Percentiles rank a stretch among this genome's conserved stretches.
Conservation (phyloP, 176 grass and related monocot species). For the Paspalum vaginatum region DNA sequence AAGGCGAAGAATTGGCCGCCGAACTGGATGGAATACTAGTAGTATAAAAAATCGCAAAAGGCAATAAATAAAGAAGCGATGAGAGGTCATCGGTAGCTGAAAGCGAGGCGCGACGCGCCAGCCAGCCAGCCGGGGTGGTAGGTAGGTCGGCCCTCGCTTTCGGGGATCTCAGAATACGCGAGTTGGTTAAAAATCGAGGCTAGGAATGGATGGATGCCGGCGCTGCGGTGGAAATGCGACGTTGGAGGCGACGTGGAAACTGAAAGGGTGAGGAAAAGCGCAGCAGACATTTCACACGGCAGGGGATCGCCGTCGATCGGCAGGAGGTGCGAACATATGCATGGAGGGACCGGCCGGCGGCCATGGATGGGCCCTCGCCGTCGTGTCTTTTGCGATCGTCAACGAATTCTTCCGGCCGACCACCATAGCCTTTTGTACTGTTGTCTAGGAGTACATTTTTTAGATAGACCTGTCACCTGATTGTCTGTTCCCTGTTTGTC, state of each 20-base stretch:
- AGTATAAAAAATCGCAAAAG: constrained; percentile 8
- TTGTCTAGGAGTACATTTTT: too few relatives aligned
- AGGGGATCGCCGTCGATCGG: neutral
- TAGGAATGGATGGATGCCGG: neutral
- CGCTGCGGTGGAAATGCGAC: neutral
- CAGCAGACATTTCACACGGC: constrained; percentile 37
- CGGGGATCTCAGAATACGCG: constrained; percentile 39
- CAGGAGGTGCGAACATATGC: too few relatives aligned
- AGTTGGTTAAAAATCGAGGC: constrained; percentile 37
- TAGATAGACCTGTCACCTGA: too few relatives aligned
- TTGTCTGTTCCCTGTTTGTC: too few relatives aligned
- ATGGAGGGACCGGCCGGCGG: neutral
- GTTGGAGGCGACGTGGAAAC: constrained; percentile 29
- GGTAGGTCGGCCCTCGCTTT: constrained; percentile 47
- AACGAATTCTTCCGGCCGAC: neutral
- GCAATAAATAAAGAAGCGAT: constrained; percentile 29
- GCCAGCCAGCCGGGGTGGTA: neutral
- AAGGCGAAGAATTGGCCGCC: neutral
- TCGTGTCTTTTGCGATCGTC: neutral
- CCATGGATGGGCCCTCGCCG: neutral
- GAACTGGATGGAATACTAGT: neutral
- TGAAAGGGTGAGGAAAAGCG: neutral
- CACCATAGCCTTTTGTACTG: neutral
- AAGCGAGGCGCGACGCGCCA: neutral
- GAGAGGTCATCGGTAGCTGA: neutral